Conservation (phyloP, 1,139 yeast genomes). For the Geotrichum phurueaensis region DNA sequence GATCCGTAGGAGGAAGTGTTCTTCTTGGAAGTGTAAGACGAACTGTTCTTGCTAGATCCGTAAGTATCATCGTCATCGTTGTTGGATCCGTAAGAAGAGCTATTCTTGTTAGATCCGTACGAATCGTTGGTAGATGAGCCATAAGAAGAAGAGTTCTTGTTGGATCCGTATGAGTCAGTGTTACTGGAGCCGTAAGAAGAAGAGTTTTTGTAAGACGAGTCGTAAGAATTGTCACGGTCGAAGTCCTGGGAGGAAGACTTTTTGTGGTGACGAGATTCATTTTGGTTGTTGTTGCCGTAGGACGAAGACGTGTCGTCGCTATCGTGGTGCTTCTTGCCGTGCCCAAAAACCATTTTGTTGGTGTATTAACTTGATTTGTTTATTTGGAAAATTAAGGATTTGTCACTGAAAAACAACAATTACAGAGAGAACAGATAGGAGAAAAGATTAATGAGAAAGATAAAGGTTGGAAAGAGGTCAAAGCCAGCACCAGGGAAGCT, state of each 20-base stretch:
- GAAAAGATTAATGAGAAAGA: neutral
- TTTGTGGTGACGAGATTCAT: neutral
- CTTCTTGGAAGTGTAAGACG: neutral
- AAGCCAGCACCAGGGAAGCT: neutral
- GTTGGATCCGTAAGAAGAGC: conserved; percentile 14
- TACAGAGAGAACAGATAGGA: neutral
- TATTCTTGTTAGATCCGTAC: conserved; percentile 17
- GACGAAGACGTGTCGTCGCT: conserved; percentile 16
- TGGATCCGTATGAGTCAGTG: conserved; percentile 20
- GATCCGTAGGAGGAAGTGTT: neutral
- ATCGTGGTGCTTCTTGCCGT: conserved; percentile 1
- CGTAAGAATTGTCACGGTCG: neutral
- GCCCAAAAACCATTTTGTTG: conserved; percentile 2
- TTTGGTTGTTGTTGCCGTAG: no score
- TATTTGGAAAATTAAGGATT: neutral
- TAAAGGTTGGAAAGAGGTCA: neutral
- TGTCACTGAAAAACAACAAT: no score
- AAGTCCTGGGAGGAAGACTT: neutral
- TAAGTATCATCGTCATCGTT: conserved; percentile 10
- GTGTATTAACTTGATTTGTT: neutral
- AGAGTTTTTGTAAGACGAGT: conserved; percentile 16
- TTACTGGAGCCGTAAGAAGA: conserved; percentile 26
- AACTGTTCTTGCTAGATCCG: neutral
- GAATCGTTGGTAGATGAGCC: conserved; percentile 13
- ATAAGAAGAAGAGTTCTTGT: neutral